These are phyloP conservation scores for Pestalotiopsis sp. DNA, from an alignment of 2,329 filamentous ascomycete genomes.

Conservation along the genomic window DNA sequence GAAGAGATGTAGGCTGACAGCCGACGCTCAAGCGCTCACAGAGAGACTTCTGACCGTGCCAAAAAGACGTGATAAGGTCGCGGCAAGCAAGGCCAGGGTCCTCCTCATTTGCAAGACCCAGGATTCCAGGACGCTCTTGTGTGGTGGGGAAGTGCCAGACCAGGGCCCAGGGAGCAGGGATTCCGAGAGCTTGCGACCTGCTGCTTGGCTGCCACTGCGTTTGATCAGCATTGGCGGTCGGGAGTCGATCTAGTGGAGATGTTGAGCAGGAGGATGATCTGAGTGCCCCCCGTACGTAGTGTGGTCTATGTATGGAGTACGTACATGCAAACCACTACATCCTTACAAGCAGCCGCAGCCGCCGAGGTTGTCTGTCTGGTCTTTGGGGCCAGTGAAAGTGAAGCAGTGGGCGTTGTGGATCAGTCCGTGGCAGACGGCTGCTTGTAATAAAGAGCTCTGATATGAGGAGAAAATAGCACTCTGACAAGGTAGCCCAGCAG, in stretches of 20 bases:
- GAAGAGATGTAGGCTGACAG: not conserved
- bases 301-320: not conserved
- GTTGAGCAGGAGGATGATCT: not conserved
- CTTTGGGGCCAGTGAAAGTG: not conserved
- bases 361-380: not conserved
- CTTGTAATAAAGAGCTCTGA: not conserved
- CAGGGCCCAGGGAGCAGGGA: slow-evolving; percentile 5
- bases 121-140: slow-evolving; percentile 4
- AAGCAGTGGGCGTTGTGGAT: not conserved
- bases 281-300: not conserved
- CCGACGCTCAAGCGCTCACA: not conserved
- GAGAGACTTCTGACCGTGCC: not conserved
- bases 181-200: slow-evolving; percentile 8
- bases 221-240: slow-evolving; percentile 11
- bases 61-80: slow-evolving; percentile 9
- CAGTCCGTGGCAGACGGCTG: not conserved
- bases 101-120: slow-evolving; percentile 10
- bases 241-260: slow-evolving; percentile 5
- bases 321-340: not conserved
- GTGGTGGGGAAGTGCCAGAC: slow-evolving; percentile 10
- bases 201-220: slow-evolving; percentile 4
- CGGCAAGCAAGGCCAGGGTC: slow-evolving; percentile 10
- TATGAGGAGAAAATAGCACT: not conserved
- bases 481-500: not conserved
- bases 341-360: not conserved